These are phyloP conservation scores for Apiospora pterosperma DNA, from an alignment of 2,329 filamentous ascomycete species.

Conservation along the genomic window DNA sequence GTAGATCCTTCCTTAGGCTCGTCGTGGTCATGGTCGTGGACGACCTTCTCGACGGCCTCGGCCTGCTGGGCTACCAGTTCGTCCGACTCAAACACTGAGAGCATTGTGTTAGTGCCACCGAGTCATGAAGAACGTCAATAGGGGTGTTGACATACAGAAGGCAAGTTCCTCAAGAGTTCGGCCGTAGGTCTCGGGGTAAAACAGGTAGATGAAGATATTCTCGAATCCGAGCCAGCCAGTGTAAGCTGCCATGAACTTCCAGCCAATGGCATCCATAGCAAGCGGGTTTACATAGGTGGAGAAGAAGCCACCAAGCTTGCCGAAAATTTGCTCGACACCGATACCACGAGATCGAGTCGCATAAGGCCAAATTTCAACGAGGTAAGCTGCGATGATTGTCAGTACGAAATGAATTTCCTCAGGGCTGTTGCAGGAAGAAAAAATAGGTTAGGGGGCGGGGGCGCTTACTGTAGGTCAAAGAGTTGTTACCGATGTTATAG, in stretches of 20 bases:
- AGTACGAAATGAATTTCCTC: background rate
- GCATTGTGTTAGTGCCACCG: constrained; percentile 10
- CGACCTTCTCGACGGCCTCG: constrained; percentile 35
- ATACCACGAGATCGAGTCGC: constrained; percentile 55
- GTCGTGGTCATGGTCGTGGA: constrained; percentile 17
- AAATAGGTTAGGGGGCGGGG: background rate
- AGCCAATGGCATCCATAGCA: constrained; percentile 34
- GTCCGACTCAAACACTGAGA: constrained; percentile 37
- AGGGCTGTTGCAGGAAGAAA: background rate
- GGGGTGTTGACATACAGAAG: constrained; percentile 31
- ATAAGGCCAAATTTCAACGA: constrained; percentile 57
- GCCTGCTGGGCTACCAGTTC: constrained; percentile 33
- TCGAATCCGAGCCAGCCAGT: constrained; percentile 41
- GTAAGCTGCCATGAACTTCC: constrained; percentile 42
- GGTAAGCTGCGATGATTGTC: constrained; percentile 35
- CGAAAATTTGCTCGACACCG: constrained; percentile 53
- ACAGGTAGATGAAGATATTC: constrained; percentile 63
- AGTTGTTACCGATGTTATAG: constrained; percentile 66
- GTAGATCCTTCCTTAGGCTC: constrained; percentile 5
- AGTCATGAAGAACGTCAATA: accelerated
- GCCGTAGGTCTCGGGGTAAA: constrained; percentile 83
- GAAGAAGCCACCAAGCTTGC: constrained; percentile 38
- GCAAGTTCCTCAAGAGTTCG: constrained; percentile 69
- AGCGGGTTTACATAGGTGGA: constrained; percentile 43
- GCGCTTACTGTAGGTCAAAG: constrained; percentile 59